These are phyloP conservation scores for Tolypocladium ovalisporum DNA, from an alignment of 2,329 filamentous ascomycete genomes.

Conservation along the genomic window DNA sequence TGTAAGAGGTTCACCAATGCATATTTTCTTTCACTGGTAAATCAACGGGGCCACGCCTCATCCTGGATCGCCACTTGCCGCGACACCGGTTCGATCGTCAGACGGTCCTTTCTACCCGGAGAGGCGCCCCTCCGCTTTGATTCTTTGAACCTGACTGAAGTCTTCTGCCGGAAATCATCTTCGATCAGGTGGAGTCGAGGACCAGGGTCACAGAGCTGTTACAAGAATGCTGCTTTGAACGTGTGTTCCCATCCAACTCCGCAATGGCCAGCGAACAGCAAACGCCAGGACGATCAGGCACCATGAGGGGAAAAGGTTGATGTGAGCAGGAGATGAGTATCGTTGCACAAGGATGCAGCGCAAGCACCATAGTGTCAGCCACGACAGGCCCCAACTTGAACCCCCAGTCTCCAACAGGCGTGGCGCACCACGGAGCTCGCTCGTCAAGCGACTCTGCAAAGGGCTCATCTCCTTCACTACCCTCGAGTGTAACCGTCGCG, in stretches of 20 bases:
- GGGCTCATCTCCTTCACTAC: neutral
- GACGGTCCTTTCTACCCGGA: neutral
- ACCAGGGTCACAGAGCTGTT: neutral
- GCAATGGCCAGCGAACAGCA: neutral
- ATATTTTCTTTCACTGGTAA: no score
- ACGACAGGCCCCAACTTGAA: neutral
- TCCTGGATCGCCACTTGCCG: neutral
- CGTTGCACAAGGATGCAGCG: neutral
- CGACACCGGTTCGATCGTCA: neutral
- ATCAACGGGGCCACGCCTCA: no score
- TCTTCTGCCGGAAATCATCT: neutral
- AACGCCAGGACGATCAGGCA: neutral
- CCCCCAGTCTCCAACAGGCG: neutral
- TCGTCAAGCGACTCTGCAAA: neutral
- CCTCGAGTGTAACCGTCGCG: neutral
- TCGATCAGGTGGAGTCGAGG: neutral
- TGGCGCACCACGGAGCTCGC: neutral
- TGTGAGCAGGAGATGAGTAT: neutral
- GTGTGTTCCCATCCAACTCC: neutral
- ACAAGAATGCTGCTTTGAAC: neutral
- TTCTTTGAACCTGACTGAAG: neutral
- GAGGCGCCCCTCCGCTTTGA: no score
- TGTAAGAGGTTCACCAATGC: neutral
- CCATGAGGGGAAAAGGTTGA: neutral
- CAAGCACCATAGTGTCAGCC: neutral